A percentile compares a stretch with the other conserved stretches of the same genome.
Conservation (phyloP, 1,284 basidiomycete genomes). For the Heliocybe sulcata region DNA sequence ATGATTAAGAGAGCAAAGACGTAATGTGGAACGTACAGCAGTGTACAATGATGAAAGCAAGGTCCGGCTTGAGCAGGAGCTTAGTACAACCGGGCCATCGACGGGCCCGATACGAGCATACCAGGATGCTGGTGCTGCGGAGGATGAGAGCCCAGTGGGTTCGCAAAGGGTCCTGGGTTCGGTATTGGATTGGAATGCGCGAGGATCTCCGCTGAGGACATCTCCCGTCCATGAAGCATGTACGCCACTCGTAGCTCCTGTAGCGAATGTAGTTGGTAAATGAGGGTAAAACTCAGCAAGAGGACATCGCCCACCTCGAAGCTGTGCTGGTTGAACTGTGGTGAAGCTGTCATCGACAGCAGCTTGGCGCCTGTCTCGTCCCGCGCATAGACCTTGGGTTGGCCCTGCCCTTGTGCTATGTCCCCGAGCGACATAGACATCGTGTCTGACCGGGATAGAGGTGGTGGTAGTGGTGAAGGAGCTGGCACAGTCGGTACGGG, state of each 20-base stretch:
- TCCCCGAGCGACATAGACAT: background rate
- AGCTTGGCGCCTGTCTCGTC: background rate
- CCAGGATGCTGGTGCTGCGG: background rate
- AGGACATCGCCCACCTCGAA: background rate
- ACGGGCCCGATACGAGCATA: background rate
- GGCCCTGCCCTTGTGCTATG: background rate
- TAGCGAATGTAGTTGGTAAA: background rate
- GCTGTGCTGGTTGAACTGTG: background rate
- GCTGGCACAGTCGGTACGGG: background rate
- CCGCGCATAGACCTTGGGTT: background rate
- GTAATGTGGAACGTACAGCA: background rate
- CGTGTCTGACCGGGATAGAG: background rate
- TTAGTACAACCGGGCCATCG: background rate
- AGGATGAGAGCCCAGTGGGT: background rate
- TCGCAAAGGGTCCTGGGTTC: background rate
- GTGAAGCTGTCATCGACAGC: background rate
- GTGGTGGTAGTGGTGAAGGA: background rate
- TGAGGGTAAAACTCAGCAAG: background rate
- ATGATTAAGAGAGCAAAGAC: background rate
- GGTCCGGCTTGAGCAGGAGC: background rate
- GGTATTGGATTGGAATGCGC: background rate
- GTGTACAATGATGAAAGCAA: background rate
- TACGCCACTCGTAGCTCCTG: slow-evolving; percentile 1
- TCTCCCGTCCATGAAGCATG: background rate
- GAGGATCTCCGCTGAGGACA: background rate